Conservation (phyloP, 768 basidiomycete genomes). For the Lyophyllum shimeji region DNA sequence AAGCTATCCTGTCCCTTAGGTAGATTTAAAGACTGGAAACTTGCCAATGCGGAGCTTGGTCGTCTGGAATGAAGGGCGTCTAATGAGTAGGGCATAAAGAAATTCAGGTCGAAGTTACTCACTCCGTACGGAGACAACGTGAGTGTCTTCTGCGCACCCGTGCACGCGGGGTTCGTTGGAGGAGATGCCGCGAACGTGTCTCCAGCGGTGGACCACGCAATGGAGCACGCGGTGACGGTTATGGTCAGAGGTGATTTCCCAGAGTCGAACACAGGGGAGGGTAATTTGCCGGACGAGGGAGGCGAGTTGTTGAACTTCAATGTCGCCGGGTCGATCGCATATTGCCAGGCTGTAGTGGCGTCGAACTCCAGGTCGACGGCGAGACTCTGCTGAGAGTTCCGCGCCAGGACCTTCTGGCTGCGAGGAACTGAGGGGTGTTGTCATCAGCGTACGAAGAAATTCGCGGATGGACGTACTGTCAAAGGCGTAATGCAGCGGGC, state of each 20-base stretch:
- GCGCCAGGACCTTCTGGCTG: conserved; percentile 36
- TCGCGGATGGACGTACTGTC: conserved; percentile 36
- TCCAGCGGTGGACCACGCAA: conserved; percentile 46
- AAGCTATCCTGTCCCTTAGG: conserved; percentile 3
- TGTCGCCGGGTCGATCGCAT: conserved; percentile 51
- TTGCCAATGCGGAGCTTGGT: conserved; percentile 41
- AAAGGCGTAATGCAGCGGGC: conserved; percentile 54
- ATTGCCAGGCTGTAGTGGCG: conserved; percentile 48
- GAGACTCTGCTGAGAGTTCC: conserved; percentile 41
- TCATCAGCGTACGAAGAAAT: neutral
- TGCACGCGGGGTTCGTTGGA: conserved; percentile 42
- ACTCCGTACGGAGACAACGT: conserved; percentile 51
- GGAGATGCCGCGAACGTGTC: conserved; percentile 50
- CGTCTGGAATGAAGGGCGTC: conserved; percentile 3
- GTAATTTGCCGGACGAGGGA: conserved; percentile 33
- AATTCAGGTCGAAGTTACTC: conserved; percentile 17
- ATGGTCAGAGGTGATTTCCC: conserved; percentile 48
- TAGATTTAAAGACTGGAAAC: conserved; percentile 36
- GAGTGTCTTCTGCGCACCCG: conserved; percentile 38
- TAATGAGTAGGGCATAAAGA: neutral
- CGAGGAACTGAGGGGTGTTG: conserved; percentile 24
- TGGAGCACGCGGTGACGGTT: conserved; percentile 48
- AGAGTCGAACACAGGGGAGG: conserved; percentile 49
- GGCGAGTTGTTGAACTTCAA: conserved; percentile 36
- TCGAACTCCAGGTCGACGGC: conserved; percentile 53